These are phyloP conservation scores for Xerocomus potaroensis DNA, from an alignment of 768 basidiomycete species.

Conservation along the genomic window DNA sequence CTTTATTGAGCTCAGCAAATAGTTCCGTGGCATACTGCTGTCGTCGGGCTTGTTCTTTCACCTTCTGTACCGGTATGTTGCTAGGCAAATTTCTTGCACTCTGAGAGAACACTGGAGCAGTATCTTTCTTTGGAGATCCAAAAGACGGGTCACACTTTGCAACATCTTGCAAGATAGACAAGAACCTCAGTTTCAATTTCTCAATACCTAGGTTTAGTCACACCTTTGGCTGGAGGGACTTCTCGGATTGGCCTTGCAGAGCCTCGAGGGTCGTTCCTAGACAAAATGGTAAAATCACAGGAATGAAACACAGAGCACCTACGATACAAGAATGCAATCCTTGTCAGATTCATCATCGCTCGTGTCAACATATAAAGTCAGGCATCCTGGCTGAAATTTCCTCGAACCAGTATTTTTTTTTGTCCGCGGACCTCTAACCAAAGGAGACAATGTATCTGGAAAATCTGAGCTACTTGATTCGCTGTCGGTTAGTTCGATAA, in stretches of 20 bases:
- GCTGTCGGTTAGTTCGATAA: conserved; percentile 31
- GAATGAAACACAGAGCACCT: conserved; percentile 14
- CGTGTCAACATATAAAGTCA: conserved; percentile 26
- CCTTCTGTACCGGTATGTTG: conserved; percentile 30
- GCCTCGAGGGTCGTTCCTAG: conserved; percentile 46
- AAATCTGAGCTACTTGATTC: conserved; percentile 20
- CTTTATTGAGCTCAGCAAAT: conserved; percentile 57
- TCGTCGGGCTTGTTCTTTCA: conserved; percentile 41
- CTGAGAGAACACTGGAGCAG: not conserved
- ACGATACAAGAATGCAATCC: conserved; percentile 38
- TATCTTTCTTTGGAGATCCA: conserved; percentile 11
- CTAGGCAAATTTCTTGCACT: conserved; percentile 11
- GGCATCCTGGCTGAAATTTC: conserved; percentile 4
- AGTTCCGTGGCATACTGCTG: conserved; percentile 52
- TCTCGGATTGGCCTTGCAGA: conserved; percentile 42
- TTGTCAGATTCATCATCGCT: conserved; percentile 35
- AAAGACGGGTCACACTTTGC: conserved; percentile 2
- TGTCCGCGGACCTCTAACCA: conserved; percentile 11
- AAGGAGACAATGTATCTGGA: conserved; percentile 23
- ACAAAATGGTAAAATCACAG: conserved; percentile 2
- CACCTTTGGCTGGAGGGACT: conserved; percentile 7
- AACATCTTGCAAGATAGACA: conserved; percentile 3
- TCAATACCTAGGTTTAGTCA: too few relatives aligned
- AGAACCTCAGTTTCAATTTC: not conserved
- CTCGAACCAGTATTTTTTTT: conserved; percentile 2